A percentile compares a stretch with the other conserved stretches of the same genome.
These are phyloP conservation scores for Trichothecium roseum DNA, from an alignment of 2,329 filamentous ascomycete genomes.

Conservation along the genomic window DNA sequence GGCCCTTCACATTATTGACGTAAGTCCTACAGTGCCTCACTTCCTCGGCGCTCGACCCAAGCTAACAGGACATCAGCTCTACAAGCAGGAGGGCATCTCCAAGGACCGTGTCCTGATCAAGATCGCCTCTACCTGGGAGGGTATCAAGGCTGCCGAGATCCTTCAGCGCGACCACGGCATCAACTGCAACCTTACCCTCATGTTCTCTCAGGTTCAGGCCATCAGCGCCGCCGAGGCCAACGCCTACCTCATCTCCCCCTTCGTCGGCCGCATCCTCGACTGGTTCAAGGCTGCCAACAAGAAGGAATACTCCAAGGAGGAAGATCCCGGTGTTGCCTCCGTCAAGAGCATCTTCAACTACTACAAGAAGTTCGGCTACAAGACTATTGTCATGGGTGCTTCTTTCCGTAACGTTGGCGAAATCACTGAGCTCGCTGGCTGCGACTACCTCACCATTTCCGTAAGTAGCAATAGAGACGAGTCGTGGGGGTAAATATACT, in stretches of 20 bases:
- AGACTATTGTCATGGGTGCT: slow-evolving; percentile 99
- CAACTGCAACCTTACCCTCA: slow-evolving; percentile 98
- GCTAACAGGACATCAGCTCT: slow-evolving; percentile 54
- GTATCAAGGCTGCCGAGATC: slow-evolving; percentile 96
- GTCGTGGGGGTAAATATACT: slow-evolving; percentile 4
- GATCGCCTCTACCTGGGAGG: slow-evolving; percentile 98
- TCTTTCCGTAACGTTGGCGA: slow-evolving; percentile 95
- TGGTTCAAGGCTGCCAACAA: slow-evolving; percentile 97
- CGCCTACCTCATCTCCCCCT: slow-evolving; percentile 97
- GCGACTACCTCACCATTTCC: slow-evolving; percentile 97
- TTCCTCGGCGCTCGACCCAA: slow-evolving; percentile 5
- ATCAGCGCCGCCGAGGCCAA: slow-evolving; percentile 91
- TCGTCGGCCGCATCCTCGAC: slow-evolving; percentile 97
- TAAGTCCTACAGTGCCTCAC: slow-evolving; percentile 31
- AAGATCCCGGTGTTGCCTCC: slow-evolving; percentile 93
- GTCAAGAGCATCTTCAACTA: slow-evolving; percentile 97
- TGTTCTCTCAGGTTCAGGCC: slow-evolving; percentile 94
- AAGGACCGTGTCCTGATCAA: slow-evolving; percentile 98
- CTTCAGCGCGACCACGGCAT: slow-evolving; percentile 91
- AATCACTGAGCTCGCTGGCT: slow-evolving; percentile 96
- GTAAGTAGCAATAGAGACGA: slow-evolving; percentile 35
- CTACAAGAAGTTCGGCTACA: slow-evolving; percentile 99
- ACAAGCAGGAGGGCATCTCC: slow-evolving; percentile 81
- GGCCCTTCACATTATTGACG: slow-evolving; percentile 93
- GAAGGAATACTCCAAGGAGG: slow-evolving; percentile 81